phyloP scores from a whole-genome alignment of 495 filamentous ascomycete species.

The Aspergillus funiculosus region DNA sequence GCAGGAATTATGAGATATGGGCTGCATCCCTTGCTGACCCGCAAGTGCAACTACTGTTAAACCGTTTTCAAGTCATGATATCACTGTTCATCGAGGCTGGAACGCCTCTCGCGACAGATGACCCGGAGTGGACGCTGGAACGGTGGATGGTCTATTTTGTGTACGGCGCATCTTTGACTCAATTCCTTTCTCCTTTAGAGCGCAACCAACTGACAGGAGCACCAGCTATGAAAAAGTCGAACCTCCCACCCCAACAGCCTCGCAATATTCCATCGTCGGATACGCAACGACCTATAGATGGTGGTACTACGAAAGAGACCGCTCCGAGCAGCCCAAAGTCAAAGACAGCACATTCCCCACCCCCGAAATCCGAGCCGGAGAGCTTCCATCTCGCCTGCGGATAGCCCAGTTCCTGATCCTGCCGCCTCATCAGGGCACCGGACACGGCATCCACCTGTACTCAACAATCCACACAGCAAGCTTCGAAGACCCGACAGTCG shows the following conservation, averaged over 20 bases:
- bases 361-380: conserved; percentile 35
- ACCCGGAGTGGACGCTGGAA: conserved; percentile 63
- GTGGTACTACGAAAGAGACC: conserved; percentile 37
- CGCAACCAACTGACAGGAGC: neutral
- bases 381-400: conserved; percentile 63
- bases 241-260: conserved; percentile 40
- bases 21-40: conserved; percentile 51
- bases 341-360: conserved; percentile 41
- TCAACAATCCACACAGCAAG: conserved; percentile 64
- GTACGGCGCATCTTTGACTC: too few species aligned
- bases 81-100: conserved; percentile 91
- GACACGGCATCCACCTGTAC: conserved; percentile 78
- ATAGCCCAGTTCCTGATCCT: conserved; percentile 95
- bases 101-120: conserved; percentile 61
- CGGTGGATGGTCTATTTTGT: conserved; percentile 87
- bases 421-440: conserved; percentile 74
- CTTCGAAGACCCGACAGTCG: conserved; percentile 53
- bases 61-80: conserved; percentile 76
- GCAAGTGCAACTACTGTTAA: conserved; percentile 57
- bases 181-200: neutral
- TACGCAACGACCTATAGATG: conserved; percentile 89
- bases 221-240: conserved; percentile 61
- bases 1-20: conserved; percentile 57
- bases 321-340: conserved; percentile 22
- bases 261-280: conserved; percentile 69